Conservation (phyloP, 331 rosid species). For the Rosa hybrid region DNA sequence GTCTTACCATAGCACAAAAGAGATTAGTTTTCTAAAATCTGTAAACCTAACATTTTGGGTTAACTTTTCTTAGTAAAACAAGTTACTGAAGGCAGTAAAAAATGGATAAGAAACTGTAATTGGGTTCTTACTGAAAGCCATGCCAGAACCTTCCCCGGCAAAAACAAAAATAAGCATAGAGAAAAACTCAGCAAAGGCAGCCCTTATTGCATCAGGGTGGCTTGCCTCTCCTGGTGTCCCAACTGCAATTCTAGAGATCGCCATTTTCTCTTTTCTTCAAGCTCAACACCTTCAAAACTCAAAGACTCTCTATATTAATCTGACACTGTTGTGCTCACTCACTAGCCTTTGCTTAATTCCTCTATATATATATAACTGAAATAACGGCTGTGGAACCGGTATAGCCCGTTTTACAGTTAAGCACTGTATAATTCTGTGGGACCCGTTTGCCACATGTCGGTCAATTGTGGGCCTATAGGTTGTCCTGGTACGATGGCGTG, state of each 20-base stretch:
- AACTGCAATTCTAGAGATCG: conserved; percentile 55
- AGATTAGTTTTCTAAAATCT: background rate
- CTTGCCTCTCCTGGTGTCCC: conserved; percentile 77
- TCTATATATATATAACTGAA: conserved; percentile 33
- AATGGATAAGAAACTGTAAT: background rate
- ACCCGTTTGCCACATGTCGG: background rate
- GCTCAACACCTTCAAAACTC: background rate
- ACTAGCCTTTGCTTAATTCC: background rate
- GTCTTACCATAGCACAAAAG: too few relatives aligned
- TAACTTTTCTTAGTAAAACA: background rate
- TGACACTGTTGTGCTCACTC: background rate
- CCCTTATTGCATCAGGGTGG: conserved; percentile 73
- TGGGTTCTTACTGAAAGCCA: conserved; percentile 63
- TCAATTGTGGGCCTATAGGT: background rate
- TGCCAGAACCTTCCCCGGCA: conserved; percentile 89
- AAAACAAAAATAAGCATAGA: conserved; percentile 81
- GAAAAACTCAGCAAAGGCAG: conserved; percentile 74
- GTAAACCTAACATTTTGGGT: background rate
- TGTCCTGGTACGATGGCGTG: conserved; percentile 19
- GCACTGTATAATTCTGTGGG: background rate
- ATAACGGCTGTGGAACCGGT: conserved; percentile 52
- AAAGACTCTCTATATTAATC: background rate
- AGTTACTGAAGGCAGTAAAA: background rate
- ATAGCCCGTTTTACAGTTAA: conserved; percentile 13
- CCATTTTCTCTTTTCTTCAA: conserved; percentile 27